Conservation (phyloP, 495 filamentous ascomycete genomes). For the Xylaria curta region DNA sequence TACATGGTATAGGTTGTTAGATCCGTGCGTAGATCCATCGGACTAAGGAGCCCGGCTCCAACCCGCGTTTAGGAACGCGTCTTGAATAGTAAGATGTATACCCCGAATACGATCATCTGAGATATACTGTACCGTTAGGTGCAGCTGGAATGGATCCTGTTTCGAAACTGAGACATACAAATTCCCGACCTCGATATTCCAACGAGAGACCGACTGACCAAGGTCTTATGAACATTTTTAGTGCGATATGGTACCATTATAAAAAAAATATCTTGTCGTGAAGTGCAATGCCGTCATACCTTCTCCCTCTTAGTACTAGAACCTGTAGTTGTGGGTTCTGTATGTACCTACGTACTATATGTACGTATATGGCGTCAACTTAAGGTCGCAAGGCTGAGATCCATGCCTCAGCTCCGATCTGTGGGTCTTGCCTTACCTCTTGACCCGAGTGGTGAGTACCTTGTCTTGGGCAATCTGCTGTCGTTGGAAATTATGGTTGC, state of each 20-base stretch:
- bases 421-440: too few species aligned
- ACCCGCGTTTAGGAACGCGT: background rate
- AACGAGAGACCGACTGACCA: background rate
- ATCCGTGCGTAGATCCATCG: background rate
- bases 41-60: background rate
- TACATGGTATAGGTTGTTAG: conserved; percentile 1
- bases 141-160: background rate
- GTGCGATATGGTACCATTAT: background rate
- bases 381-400: too few species aligned
- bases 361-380: too few species aligned
- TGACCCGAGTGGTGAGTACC: too few species aligned
- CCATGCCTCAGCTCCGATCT: too few species aligned
- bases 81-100: background rate
- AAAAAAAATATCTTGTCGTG: background rate
- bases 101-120: background rate
- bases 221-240: background rate
- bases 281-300: background rate
- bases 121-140: background rate
- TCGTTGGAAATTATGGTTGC: too few species aligned
- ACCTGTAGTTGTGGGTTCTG: too few species aligned
- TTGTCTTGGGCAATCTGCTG: too few species aligned
- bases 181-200: background rate
- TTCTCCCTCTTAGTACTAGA: too few species aligned
- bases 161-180: background rate
- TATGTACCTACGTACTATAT: too few species aligned